phyloP scores from a whole-genome alignment of 441 rosid genomes.

The Dalechampia spathulata region DNA sequence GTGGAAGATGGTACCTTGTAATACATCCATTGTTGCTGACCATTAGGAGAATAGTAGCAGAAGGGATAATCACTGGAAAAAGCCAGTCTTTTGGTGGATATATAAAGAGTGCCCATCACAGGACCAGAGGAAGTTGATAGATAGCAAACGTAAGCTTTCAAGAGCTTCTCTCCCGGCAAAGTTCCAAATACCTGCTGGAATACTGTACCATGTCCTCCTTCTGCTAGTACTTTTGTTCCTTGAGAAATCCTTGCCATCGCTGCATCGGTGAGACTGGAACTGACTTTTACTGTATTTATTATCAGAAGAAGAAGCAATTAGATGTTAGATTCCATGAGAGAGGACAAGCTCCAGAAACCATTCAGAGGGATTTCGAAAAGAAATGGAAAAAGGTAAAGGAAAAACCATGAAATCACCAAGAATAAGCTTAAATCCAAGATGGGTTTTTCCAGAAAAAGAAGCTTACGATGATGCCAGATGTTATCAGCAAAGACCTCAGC shows the following conservation, averaged over 20 bases:
- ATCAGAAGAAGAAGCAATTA: too few relatives aligned
- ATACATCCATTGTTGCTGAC: conserved; percentile 47
- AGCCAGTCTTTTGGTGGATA: conserved; percentile 49
- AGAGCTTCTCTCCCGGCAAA: conserved; percentile 54
- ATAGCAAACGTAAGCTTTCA: conserved; percentile 71
- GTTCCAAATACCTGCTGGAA: conserved; percentile 56
- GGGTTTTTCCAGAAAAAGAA: neutral
- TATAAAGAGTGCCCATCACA: conserved; percentile 62
- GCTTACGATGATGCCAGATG: conserved; percentile 61
- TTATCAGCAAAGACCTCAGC: conserved; percentile 53
- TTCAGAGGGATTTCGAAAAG: too few relatives aligned
- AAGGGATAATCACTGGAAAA: conserved; percentile 71
- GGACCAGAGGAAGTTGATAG: conserved; percentile 73
- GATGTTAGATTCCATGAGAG: conserved; percentile 2
- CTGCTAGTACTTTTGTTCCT: conserved; percentile 61
- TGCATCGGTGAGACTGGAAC: conserved; percentile 61
- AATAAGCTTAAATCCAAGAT: neutral
- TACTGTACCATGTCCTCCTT: conserved; percentile 75
- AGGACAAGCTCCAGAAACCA: too few relatives aligned
- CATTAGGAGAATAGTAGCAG: conserved; percentile 28
- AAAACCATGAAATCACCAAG: neutral
- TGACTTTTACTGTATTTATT: conserved; percentile 43
- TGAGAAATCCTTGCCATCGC: conserved; percentile 75
- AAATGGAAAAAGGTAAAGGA: too few relatives aligned
- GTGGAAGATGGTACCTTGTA: conserved; percentile 49